A percentile compares a stretch with the other conserved stretches of the same genome.
Conservation (phyloP, 2,329 filamentous ascomycete genomes). For the Anthostomella pinea region DNA sequence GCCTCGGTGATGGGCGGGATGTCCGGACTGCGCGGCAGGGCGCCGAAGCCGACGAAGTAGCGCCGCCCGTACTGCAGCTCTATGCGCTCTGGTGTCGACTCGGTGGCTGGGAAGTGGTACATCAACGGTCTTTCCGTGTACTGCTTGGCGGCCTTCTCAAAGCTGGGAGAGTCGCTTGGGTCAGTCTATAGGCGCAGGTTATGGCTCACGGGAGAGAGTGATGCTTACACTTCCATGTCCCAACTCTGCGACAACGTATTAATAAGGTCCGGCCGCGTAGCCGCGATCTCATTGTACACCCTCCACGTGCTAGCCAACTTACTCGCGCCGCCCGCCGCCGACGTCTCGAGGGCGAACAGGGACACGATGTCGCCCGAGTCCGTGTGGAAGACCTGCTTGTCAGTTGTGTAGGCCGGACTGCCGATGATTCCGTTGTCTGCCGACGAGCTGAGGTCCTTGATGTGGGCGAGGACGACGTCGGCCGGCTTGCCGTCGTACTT, state of each 20-base stretch:
- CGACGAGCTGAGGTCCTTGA: conserved; percentile 54
- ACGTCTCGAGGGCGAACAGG: conserved; percentile 52
- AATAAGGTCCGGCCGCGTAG: conserved; percentile 57
- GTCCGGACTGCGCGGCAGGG: conserved; percentile 47
- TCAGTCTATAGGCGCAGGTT: too few relatives aligned
- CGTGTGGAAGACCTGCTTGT: conserved; percentile 45
- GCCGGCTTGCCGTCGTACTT: conserved; percentile 42
- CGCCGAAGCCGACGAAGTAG: conserved; percentile 55
- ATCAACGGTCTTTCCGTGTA: conserved; percentile 52
- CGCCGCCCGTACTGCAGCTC: conserved; percentile 60
- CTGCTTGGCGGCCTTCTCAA: conserved; percentile 44
- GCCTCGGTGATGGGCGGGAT: conserved; percentile 57
- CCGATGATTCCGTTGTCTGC: conserved; percentile 44
- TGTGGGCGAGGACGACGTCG: conserved; percentile 56
- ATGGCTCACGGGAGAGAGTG: too few relatives aligned
- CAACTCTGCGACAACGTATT: conserved; percentile 51
- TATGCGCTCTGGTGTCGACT: conserved; percentile 47
- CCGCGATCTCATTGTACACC: conserved; percentile 62
- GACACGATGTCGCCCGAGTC: conserved; percentile 59
- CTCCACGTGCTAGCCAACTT: conserved; percentile 55
- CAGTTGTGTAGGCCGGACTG: conserved; percentile 37
- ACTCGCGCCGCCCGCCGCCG: conserved; percentile 55
- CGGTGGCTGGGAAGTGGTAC: conserved; percentile 51
- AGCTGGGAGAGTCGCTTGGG: conserved; percentile 36
- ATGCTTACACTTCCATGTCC: conserved; percentile 45